Percentiles rank a stretch among this genome's conserved stretches.
These are phyloP conservation scores for Diaporthe humulicola DNA, from an alignment of 2,329 filamentous ascomycete genomes.

Conservation along the genomic window DNA sequence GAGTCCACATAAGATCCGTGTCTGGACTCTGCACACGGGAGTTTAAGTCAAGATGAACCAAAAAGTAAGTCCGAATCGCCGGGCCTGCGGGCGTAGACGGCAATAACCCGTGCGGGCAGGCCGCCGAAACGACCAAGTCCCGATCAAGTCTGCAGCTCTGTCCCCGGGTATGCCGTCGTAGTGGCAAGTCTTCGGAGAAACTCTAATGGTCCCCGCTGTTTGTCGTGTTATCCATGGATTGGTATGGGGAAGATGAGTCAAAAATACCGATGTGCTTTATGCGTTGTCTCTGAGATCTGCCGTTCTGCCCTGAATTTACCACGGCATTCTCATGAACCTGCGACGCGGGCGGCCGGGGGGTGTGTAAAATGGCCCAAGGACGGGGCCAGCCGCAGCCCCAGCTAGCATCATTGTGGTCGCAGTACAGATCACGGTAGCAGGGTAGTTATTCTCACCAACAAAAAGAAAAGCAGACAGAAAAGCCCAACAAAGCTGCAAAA, in stretches of 20 bases:
- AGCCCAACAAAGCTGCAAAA: neutral
- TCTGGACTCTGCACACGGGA: neutral
- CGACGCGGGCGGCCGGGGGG: neutral
- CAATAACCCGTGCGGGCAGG: neutral
- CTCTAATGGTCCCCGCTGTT: neutral
- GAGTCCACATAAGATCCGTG: neutral
- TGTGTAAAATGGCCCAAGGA: slow-evolving; percentile 1
- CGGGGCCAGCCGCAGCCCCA: slow-evolving; percentile 12
- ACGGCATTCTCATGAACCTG: slow-evolving; percentile 9
- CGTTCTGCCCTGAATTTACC: slow-evolving; percentile 4
- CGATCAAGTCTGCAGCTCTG: neutral
- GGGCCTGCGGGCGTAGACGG: neutral
- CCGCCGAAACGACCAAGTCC: neutral
- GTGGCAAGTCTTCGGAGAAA: slow-evolving; percentile 19
- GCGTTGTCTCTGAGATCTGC: neutral
- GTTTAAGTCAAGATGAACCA: neutral
- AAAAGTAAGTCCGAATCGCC: slow-evolving; percentile 2
- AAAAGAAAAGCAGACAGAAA: neutral
- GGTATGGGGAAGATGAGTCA: slow-evolving; percentile 17
- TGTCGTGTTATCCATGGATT: neutral
- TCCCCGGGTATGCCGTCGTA: neutral
- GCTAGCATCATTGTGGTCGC: neutral
- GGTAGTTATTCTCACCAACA: neutral
- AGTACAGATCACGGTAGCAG: no score
- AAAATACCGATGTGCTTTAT: slow-evolving; percentile 22